Conservation (phyloP, 176 grass and related monocot genomes). For the Raddia guianensis region DNA sequence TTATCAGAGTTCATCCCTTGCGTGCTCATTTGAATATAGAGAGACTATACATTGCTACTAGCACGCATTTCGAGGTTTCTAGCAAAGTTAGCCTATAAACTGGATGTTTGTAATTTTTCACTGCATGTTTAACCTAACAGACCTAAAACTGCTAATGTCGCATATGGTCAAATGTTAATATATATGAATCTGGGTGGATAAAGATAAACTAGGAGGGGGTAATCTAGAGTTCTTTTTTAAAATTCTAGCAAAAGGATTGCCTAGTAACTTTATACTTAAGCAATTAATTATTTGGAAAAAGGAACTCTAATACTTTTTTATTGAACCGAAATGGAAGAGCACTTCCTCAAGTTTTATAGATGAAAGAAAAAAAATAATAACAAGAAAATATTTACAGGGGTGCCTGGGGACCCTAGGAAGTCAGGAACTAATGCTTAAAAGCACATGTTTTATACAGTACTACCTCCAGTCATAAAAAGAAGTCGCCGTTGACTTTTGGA, state of each 20-base stretch:
- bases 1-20: not conserved
- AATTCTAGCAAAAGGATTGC: too few species aligned
- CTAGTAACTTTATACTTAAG: too few species aligned
- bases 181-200: not conserved
- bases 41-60: not conserved
- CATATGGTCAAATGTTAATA: not conserved
- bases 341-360: too few species aligned
- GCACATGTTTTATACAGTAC: not conserved
- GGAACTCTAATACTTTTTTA: too few species aligned
- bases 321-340: too few species aligned
- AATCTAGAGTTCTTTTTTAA: not conserved
- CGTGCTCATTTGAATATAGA: not conserved
- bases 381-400: too few species aligned
- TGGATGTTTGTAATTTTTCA: not conserved
- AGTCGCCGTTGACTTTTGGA: too few species aligned
- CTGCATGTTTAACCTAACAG: not conserved
- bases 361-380: too few species aligned
- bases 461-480: not conserved
- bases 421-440: not conserved
- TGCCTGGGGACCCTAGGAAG: too few species aligned
- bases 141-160: not conserved
- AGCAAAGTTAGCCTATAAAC: not conserved
- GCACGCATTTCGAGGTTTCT: not conserved
- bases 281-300: too few species aligned
- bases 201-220: not conserved